Conservation (phyloP, 192 early-diverging fungal species). For the Pilaira anomala region DNA sequence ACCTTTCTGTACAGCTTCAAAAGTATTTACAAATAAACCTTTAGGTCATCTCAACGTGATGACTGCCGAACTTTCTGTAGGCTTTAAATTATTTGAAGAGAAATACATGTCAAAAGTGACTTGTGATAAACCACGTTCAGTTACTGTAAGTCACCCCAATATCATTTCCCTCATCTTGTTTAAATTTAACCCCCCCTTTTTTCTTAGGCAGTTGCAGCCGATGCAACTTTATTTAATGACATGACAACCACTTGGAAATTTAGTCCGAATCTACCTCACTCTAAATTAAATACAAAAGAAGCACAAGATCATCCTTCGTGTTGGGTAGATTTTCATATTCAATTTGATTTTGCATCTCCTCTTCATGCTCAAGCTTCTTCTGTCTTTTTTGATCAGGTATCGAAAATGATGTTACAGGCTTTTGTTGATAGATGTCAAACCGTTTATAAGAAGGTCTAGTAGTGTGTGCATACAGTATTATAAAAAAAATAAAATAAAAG, state of each 20-base stretch:
- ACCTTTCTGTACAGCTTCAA: conserved; percentile 74
- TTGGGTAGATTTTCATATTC: conserved; percentile 69
- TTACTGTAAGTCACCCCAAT: conserved; percentile 49
- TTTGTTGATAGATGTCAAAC: conserved; percentile 57
- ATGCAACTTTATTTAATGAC: conserved; percentile 63
- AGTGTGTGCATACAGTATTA: no score
- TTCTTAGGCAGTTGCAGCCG: conserved; percentile 50
- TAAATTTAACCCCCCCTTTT: not conserved
- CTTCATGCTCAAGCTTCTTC: conserved; percentile 78
- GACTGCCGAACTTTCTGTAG: conserved; percentile 74
- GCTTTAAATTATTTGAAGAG: conserved; percentile 77
- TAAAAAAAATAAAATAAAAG: no score
- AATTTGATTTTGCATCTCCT: conserved; percentile 79
- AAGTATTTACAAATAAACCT: conserved; percentile 46
- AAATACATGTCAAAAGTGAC: conserved; percentile 74
- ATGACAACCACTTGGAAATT: conserved; percentile 69
- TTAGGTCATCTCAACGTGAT: conserved; percentile 35
- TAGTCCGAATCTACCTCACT: conserved; percentile 41
- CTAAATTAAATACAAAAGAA: conserved; percentile 26
- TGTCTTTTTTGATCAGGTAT: conserved; percentile 77
- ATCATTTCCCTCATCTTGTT: not conserved
- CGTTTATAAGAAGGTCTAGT: no score
- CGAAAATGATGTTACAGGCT: conserved; percentile 66
- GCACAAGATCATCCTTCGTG: conserved; percentile 47
- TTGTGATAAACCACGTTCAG: conserved; percentile 57